These are phyloP conservation scores for Lepidium sativum DNA, from an alignment of 345 rosid genomes.

Conservation along the genomic window DNA sequence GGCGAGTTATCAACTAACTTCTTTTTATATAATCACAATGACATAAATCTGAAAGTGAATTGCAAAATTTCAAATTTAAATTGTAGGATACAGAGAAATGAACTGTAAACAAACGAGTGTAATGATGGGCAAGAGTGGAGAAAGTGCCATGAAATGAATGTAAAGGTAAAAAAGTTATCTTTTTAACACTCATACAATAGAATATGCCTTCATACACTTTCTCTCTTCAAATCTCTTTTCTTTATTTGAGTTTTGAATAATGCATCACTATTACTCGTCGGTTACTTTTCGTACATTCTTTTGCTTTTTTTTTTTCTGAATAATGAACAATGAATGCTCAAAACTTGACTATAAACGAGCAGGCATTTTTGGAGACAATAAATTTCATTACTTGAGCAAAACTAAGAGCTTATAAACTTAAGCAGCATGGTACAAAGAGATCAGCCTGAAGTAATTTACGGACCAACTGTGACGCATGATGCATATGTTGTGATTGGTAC, in stretches of 20 bases:
- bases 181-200: background rate
- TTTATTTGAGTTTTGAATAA: background rate
- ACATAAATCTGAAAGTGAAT: background rate
- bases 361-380: no score
- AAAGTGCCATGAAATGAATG: constrained; percentile 6
- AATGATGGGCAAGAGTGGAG: constrained; percentile 12
- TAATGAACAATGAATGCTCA: no score
- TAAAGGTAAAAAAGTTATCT: background rate
- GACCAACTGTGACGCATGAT: constrained; percentile 23
- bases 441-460: background rate
- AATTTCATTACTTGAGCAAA: no score
- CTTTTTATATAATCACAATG: background rate
- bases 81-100: background rate
- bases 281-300: background rate
- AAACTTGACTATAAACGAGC: no score
- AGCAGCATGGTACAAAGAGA: background rate
- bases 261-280: background rate
- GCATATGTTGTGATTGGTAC: constrained; percentile 27
- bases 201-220: background rate
- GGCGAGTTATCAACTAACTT: no score
- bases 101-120: constrained; percentile 8
- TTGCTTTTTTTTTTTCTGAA: no score
- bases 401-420: no score
- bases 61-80: background rate
- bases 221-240: background rate